A percentile compares a stretch with the other conserved stretches of the same genome.
phyloP scores from a whole-genome alignment of 208 protist genomes.

The Lotmaria passim region DNA sequence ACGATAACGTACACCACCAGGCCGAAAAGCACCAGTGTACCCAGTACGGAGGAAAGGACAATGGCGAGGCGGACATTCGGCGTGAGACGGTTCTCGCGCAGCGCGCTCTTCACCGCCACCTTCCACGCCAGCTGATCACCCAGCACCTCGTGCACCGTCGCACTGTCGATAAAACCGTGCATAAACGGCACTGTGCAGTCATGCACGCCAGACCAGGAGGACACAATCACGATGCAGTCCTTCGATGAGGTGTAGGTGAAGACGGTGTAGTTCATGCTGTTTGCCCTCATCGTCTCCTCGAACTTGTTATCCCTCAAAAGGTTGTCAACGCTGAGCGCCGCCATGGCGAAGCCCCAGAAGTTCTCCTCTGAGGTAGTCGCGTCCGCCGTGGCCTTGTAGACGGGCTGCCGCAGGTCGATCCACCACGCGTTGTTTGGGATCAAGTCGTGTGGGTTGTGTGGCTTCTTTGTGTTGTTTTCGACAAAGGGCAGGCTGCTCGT shows the following conservation, averaged over 20 bases:
- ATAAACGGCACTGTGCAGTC: slow-evolving; percentile 22
- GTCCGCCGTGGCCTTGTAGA: slow-evolving; percentile 49
- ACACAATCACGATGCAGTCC: slow-evolving; percentile 20
- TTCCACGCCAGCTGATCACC: slow-evolving; percentile 34
- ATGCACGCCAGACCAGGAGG: background rate
- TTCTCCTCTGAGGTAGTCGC: slow-evolving; percentile 9
- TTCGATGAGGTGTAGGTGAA: slow-evolving; percentile 6
- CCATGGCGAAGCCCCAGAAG: slow-evolving; percentile 82
- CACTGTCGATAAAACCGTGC: slow-evolving; percentile 17
- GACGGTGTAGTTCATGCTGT: slow-evolving; percentile 28
- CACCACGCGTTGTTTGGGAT: slow-evolving; percentile 18
- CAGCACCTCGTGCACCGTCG: slow-evolving; percentile 35
- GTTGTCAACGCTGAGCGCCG: slow-evolving; percentile 38
- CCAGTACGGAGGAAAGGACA: slow-evolving; percentile 38
- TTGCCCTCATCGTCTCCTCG: slow-evolving; percentile 9
- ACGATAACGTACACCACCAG: slow-evolving; percentile 39
- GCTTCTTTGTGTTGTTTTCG: background rate
- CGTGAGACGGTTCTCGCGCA: slow-evolving; percentile 21
- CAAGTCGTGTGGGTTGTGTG: background rate
- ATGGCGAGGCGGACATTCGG: slow-evolving; percentile 20
- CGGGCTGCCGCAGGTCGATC: slow-evolving; percentile 52
- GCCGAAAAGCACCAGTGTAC: slow-evolving; percentile 33
- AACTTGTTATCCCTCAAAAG: slow-evolving; percentile 34
- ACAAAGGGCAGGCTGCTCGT: slow-evolving; percentile 6
- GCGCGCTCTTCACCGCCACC: slow-evolving; percentile 31